These are phyloP conservation scores for Austroboletus rostrupii DNA, from an alignment of 1,284 basidiomycete species.

Conservation along the genomic window DNA sequence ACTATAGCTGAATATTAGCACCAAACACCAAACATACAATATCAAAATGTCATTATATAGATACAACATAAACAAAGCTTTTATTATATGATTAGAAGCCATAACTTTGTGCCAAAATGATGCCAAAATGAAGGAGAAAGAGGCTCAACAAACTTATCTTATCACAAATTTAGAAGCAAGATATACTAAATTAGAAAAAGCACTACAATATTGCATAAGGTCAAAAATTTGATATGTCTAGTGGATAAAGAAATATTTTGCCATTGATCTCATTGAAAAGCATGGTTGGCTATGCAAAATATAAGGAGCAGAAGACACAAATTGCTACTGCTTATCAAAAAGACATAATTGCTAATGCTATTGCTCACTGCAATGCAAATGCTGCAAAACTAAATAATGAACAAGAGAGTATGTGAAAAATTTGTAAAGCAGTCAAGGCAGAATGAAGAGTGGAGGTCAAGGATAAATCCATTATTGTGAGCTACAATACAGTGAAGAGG, in stretches of 20 bases:
- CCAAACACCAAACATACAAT: background rate
- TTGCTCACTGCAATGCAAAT: background rate
- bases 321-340: background rate
- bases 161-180: background rate
- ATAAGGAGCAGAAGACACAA: background rate
- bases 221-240: background rate
- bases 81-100: background rate
- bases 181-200: background rate
- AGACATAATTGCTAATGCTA: background rate
- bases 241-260: background rate
- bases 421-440: background rate
- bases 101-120: background rate
- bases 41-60: background rate
- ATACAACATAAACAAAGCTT: background rate
- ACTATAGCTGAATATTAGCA: background rate
- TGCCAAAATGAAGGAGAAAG: background rate
- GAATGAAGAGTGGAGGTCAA: too few species aligned
- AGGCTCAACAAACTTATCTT: background rate
- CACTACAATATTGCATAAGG: background rate
- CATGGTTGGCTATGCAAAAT: background rate
- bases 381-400: background rate
- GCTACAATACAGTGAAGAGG: too few species aligned
- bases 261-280: background rate
- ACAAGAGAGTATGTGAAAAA: background rate
- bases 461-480: too few species aligned